Conservation (phyloP, 441 rosid species). For the Dalechampia spathulata region DNA sequence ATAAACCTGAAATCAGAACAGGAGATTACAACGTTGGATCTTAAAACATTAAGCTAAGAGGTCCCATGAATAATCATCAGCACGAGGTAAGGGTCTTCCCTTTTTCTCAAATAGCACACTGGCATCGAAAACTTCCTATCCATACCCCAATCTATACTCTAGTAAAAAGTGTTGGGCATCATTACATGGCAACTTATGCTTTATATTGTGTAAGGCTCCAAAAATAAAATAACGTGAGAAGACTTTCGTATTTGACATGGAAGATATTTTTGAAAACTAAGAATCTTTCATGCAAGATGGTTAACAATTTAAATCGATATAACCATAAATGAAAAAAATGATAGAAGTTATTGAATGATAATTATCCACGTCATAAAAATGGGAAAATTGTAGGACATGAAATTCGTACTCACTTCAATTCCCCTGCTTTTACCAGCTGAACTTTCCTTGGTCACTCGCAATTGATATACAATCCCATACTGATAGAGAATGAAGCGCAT, state of each 20-base stretch:
- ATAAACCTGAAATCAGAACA: slow-evolving; percentile 48
- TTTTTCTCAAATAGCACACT: neutral
- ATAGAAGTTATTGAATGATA: neutral
- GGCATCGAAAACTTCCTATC: neutral
- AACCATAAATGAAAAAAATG: neutral
- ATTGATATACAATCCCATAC: slow-evolving; percentile 81
- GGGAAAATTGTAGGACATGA: slow-evolving; percentile 10
- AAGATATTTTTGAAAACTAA: neutral
- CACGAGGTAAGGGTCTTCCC: too few relatives aligned
- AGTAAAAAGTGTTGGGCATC: neutral
- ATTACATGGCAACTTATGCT: too few relatives aligned
- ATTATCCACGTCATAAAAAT: neutral
- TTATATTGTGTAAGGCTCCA: too few relatives aligned
- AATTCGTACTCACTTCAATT: slow-evolving; percentile 47
- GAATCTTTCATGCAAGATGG: neutral
- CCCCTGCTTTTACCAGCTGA: slow-evolving; percentile 50
- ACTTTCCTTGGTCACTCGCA: slow-evolving; percentile 48
- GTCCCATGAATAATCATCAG: neutral
- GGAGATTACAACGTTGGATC: slow-evolving; percentile 7
- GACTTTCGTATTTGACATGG: neutral
- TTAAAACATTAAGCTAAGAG: neutral
- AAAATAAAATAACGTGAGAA: neutral
- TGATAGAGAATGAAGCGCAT: slow-evolving; percentile 73
- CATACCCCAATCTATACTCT: neutral
- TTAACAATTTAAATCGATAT: neutral